A percentile compares a stretch with the other conserved stretches of the same genome.
These are phyloP conservation scores for Mycena vulgaris DNA, from an alignment of 768 basidiomycete species.

Conservation along the genomic window DNA sequence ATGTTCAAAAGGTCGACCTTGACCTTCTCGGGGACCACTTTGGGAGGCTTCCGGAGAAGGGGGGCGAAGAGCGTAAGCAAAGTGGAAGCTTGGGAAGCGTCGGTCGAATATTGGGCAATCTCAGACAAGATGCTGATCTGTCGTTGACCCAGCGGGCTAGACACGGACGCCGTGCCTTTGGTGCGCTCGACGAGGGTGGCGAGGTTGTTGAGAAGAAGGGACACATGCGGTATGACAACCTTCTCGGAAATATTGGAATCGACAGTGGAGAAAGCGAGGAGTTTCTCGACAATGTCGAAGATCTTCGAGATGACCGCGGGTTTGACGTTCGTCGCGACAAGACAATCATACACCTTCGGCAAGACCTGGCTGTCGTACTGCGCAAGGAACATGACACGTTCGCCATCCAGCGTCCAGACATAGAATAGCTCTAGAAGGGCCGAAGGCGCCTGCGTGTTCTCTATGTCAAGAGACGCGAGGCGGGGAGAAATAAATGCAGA, in stretches of 20 bases:
- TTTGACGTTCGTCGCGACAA: conserved; percentile 89
- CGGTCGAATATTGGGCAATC: conserved; percentile 81
- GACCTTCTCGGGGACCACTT: conserved; percentile 86
- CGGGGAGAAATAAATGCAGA: conserved; percentile 86
- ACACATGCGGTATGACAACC: conserved; percentile 80
- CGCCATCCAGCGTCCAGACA: conserved; percentile 75
- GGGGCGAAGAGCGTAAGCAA: conserved; percentile 84
- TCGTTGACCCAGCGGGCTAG: conserved; percentile 81
- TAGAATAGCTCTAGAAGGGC: conserved; percentile 89
- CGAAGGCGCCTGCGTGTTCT: conserved; percentile 95
- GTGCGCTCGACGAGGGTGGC: conserved; percentile 76
- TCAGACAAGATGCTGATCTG: conserved; percentile 87
- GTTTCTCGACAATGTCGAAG: conserved; percentile 87
- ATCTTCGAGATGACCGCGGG: conserved; percentile 84
- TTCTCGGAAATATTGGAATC: conserved; percentile 64
- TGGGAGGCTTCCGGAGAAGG: conserved; percentile 82
- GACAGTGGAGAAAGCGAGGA: conserved; percentile 70
- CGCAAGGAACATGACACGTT: conserved; percentile 76
- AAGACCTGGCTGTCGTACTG: conserved; percentile 78
- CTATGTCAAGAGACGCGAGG: conserved; percentile 77
- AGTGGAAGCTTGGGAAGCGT: conserved; percentile 79
- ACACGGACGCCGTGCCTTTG: conserved; percentile 64
- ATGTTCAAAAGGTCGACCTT: conserved; percentile 88
- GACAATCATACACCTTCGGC: conserved; percentile 85
- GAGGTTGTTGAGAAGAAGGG: conserved; percentile 79